Conservation (phyloP, 2,329 filamentous ascomycete genomes). For the Aaosphaeria arxii region DNA sequence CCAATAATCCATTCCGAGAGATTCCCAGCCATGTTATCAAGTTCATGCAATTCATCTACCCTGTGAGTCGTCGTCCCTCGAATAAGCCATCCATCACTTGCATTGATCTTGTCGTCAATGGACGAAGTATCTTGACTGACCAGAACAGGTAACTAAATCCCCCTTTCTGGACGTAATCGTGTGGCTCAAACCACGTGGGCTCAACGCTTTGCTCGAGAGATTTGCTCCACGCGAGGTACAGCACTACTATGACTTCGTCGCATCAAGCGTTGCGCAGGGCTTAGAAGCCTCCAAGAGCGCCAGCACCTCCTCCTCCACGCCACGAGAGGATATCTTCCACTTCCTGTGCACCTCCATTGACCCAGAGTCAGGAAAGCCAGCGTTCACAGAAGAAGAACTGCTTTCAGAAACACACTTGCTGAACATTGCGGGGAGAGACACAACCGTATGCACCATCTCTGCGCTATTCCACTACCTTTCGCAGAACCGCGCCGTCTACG, state of each 20-base stretch:
- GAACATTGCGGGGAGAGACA: slow-evolving; percentile 12
- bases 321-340: slow-evolving; percentile 38
- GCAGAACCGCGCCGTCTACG: slow-evolving; percentile 1
- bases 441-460: slow-evolving; percentile 2
- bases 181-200: slow-evolving; percentile 8
- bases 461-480: slow-evolving; percentile 10
- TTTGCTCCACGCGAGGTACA: slow-evolving; percentile 1
- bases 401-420: slow-evolving; percentile 15
- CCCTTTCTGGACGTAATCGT: slow-evolving; percentile 3
- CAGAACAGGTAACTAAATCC: slow-evolving; percentile 1
- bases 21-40: slow-evolving; percentile 5
- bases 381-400: slow-evolving; percentile 35
- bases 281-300: neutral
- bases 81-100: neutral
- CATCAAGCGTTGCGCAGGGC: neutral
- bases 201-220: slow-evolving; percentile 5
- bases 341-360: slow-evolving; percentile 40
- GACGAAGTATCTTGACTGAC: neutral
- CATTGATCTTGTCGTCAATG: neutral
- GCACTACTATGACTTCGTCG: slow-evolving; percentile 2
- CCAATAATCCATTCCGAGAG: slow-evolving; percentile 8
- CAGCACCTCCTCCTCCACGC: neutral
- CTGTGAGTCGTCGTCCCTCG: slow-evolving; percentile 1
- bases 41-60: slow-evolving; percentile 5
- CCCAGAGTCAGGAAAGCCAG: slow-evolving; percentile 31